Evolutionary conservation across 768 basidiomycete genomes (phyloP), one percentile per base, ranked within the genome.

Genomic region (Chalciporus chontae): DNA sequence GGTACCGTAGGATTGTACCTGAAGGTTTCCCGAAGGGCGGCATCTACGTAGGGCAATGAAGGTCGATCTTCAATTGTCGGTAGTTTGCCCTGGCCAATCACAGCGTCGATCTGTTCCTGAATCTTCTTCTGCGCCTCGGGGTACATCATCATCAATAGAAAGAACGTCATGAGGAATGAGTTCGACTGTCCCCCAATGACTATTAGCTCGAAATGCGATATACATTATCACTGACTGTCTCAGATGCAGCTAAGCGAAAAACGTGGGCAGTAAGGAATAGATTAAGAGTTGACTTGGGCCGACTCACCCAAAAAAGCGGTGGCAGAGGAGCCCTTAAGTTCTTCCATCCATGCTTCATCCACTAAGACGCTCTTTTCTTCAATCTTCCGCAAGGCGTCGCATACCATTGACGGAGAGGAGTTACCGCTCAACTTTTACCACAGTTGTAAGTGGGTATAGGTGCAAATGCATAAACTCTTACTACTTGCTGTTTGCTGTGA

Each of bases 21-120:
- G 5, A 60, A 39, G 0, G 50, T 58, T 40, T 60, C 60, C 13
- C 59, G 53, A 29, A 55, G 17, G 34, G 62, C 43, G 10, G 59
- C 59, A 5, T 62, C 59, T 29, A 62, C n/a, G 11, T 59, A 60
- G n/a, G 60, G 60, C 21, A 63, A n/a, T 31, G 21, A 40, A 13
- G 52, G 31, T 40, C 61, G 52, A 47, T 62, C 60, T 19, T 57
- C 45, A 6, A 50, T 43, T 32, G 3, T 42, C 7, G 58, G 61
- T 0, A 62, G 40, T 31, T 46, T 60, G 9, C 37, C 40, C 15
- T 23, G 7, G 10, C 62, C 50, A 3, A 61, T 50, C 13, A 52
- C 41, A 3, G 52, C 32, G 18, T 62, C 60, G 2, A 62, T 57
- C 47, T 62, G 62, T 3, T 50, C 50, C 8, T 62, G 60, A 1